phyloP scores from a whole-genome alignment of 768 basidiomycete genomes.

The Boletus barrowsii region DNA sequence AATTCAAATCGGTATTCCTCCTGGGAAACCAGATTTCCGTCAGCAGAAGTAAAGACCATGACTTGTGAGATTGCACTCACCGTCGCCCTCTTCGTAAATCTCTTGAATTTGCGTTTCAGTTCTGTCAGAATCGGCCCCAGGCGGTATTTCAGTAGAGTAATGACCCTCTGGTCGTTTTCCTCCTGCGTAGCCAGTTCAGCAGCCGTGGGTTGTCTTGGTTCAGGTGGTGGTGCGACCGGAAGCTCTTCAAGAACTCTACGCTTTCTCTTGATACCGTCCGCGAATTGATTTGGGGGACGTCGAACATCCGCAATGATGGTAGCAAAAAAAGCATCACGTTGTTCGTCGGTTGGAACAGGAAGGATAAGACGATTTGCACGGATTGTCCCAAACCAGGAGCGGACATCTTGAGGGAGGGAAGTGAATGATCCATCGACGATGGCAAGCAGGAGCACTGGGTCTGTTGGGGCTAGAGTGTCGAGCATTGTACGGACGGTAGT shows the following conservation, averaged over 20 bases:
- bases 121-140: slow-evolving; percentile 87
- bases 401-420: slow-evolving; percentile 76
- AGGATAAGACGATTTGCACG: slow-evolving; percentile 75
- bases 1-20: slow-evolving; percentile 69
- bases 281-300: slow-evolving; percentile 82
- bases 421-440: slow-evolving; percentile 76
- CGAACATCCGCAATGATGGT: slow-evolving; percentile 65
- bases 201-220: slow-evolving; percentile 76
- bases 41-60: background rate
- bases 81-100: slow-evolving; percentile 76
- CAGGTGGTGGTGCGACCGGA: slow-evolving; percentile 85
- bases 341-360: slow-evolving; percentile 44
- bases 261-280: slow-evolving; percentile 81
- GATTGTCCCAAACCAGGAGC: slow-evolving; percentile 83
- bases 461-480: slow-evolving; percentile 85
- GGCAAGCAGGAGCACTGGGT: slow-evolving; percentile 90
- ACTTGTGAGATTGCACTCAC: slow-evolving; percentile 42
- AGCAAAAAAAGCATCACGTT: slow-evolving; percentile 75
- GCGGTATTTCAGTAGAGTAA: slow-evolving; percentile 84
- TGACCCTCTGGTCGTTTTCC: slow-evolving; percentile 73
- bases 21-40: slow-evolving; percentile 36
- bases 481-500: slow-evolving; percentile 88
- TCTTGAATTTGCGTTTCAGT: slow-evolving; percentile 88
- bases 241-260: slow-evolving; percentile 83
- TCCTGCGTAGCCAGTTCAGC: slow-evolving; percentile 81